Conservation (phyloP, 2,329 filamentous ascomycete genomes). For the Aspergillus sp. region DNA sequence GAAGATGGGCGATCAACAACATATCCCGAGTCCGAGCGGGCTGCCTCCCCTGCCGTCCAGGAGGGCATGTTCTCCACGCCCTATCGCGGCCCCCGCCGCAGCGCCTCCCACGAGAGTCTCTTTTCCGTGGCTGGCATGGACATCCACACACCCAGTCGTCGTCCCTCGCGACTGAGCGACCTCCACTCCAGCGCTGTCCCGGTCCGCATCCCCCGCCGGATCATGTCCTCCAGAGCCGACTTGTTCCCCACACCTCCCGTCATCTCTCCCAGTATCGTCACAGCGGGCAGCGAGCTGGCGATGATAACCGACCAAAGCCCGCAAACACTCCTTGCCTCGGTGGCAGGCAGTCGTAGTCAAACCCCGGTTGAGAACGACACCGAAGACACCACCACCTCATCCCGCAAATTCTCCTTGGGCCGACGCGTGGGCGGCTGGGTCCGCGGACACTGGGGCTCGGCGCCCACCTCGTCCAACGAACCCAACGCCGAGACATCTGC, state of each 20-base stretch:
- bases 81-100: slow-evolving; percentile 59
- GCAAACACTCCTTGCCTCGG: slow-evolving; percentile 39
- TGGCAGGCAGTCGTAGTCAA: slow-evolving; percentile 29
- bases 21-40: slow-evolving; percentile 19
- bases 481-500: slow-evolving; percentile 13
- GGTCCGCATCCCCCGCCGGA: slow-evolving; percentile 48
- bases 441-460: slow-evolving; percentile 62
- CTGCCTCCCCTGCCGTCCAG: slow-evolving; percentile 12
- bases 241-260: slow-evolving; percentile 41
- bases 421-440: slow-evolving; percentile 67
- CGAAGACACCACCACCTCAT: slow-evolving; percentile 20
- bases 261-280: slow-evolving; percentile 41
- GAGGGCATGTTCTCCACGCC: slow-evolving; percentile 30
- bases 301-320: slow-evolving; percentile 30
- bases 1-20: slow-evolving; percentile 30
- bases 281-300: slow-evolving; percentile 32
- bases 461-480: slow-evolving; percentile 38
- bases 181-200: slow-evolving; percentile 49
- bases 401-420: slow-evolving; percentile 43
- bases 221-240: slow-evolving; percentile 47
- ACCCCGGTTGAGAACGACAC: slow-evolving; percentile 27
- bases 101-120: slow-evolving; percentile 82
- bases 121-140: slow-evolving; percentile 86
- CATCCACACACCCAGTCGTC: slow-evolving; percentile 76
- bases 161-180: slow-evolving; percentile 72